Conservation (phyloP, 257 asterid genomes). For the Salvia hispanica region DNA sequence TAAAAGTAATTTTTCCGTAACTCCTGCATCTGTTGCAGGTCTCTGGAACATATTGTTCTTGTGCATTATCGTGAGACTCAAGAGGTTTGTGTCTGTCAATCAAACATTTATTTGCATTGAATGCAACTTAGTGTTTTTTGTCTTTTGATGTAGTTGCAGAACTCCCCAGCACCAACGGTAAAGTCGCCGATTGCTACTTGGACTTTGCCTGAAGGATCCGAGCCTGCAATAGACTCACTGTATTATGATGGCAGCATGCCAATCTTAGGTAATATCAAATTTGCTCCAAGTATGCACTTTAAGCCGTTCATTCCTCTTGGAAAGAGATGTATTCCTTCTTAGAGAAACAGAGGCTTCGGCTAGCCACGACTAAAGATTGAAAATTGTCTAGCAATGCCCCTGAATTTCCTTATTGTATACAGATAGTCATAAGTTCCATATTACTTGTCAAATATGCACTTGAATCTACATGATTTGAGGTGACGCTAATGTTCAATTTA, state of each 20-base stretch:
- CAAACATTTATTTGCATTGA: background rate
- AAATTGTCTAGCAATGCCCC: slow-evolving; percentile 22
- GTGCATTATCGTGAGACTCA: slow-evolving; percentile 99
- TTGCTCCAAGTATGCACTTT: slow-evolving; percentile 24
- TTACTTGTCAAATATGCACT: background rate
- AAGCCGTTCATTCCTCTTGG: slow-evolving; percentile 15
- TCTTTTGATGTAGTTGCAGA: slow-evolving; percentile 51
- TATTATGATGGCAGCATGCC: slow-evolving; percentile 36
- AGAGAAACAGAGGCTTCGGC: slow-evolving; percentile 7
- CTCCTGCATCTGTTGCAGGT: slow-evolving; percentile 55
- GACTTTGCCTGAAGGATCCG: slow-evolving; percentile 54
- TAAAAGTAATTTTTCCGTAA: slow-evolving; percentile 25
- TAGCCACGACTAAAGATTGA: background rate
- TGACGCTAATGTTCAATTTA: slow-evolving; percentile 28
- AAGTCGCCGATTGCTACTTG: slow-evolving; percentile 43
- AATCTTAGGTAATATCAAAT: slow-evolving; percentile 43
- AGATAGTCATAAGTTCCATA: slow-evolving; percentile 14
- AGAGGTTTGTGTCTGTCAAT: slow-evolving; percentile 66
- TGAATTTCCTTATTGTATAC: slow-evolving; percentile 3
- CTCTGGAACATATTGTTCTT: slow-evolving; percentile 87
- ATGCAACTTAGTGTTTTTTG: slow-evolving; percentile 32
- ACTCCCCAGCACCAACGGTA: slow-evolving; percentile 68
- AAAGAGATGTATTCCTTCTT: slow-evolving; percentile 9
- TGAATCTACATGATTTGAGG: slow-evolving; percentile 25
- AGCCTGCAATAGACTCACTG: slow-evolving; percentile 39